Conservation (phyloP, 371 early-diverging fungal species). For the Sporodiniella umbellata region DNA sequence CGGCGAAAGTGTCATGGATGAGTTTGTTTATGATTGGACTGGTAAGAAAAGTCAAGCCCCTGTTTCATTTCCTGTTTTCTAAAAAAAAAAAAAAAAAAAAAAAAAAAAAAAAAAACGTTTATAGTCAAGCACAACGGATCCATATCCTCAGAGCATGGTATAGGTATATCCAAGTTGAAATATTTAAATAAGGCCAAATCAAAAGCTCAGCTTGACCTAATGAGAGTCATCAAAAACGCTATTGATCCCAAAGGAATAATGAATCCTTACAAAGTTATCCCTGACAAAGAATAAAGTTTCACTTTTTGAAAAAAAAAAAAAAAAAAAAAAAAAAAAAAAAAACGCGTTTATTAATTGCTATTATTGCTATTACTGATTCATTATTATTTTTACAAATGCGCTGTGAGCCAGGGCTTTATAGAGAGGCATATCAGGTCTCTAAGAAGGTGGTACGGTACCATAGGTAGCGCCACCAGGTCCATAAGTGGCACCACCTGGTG, state of each 20-base stretch:
- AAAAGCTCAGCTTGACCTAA: conserved; percentile 44
- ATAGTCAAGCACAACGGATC: conserved; percentile 37
- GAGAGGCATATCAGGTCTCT: no score
- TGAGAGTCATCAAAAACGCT: conserved; percentile 66
- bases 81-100: no score
- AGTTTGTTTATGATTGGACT: conserved; percentile 82
- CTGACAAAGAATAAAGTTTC: conserved; percentile 3
- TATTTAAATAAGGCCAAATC: conserved; percentile 58
- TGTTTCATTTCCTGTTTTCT: no score
- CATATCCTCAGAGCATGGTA: conserved; percentile 71
- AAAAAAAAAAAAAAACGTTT: neutral
- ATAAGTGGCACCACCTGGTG: no score
- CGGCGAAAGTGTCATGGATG: conserved; percentile 71
- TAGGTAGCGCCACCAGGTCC: neutral
- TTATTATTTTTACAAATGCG: no score
- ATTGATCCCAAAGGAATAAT: conserved; percentile 85
- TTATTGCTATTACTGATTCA: no score
- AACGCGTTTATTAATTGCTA: no score
- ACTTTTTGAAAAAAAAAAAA: no score
- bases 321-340: no score
- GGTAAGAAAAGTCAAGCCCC: no score
- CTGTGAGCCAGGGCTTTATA: no score
- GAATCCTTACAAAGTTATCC: conserved; percentile 79
- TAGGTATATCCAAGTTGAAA: conserved; percentile 60
- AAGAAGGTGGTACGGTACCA: neutral